phyloP scores from a whole-genome alignment of 208 protist genomes.

The Crithidia fasciculata region DNA sequence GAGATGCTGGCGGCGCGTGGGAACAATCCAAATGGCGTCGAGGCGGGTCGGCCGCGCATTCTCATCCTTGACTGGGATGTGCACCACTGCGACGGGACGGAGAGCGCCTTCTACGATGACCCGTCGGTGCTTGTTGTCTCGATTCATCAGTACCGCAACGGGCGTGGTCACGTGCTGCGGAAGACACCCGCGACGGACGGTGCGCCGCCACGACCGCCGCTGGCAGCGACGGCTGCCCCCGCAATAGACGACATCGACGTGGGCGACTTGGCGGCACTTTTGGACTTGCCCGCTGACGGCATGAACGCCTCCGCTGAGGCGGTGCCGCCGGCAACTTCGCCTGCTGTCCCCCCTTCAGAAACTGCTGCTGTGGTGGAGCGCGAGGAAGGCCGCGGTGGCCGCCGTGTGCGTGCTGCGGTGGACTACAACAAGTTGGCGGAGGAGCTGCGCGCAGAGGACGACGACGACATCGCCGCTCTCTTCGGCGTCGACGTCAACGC shows the following conservation, averaged over 20 bases:
- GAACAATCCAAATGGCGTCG: not conserved
- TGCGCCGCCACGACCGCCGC: not conserved
- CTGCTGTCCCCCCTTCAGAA: not conserved
- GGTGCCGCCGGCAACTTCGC: not conserved
- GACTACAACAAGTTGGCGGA: constrained; percentile 75
- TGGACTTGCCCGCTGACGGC: constrained; percentile 6
- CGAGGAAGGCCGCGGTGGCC: not conserved
- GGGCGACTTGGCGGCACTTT: constrained; percentile 27
- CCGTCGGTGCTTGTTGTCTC: constrained; percentile 92
- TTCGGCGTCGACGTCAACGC: constrained; percentile 45
- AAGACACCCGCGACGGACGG: constrained; percentile 27
- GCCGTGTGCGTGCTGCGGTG: constrained; percentile 39
- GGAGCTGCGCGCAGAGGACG: constrained; percentile 47
- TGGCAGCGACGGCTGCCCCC: not conserved
- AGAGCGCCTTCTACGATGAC: constrained; percentile 93
- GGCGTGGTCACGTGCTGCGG: constrained; percentile 67
- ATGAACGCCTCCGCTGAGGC: not conserved
- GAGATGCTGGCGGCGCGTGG: constrained; percentile 17
- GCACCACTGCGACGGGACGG: constrained; percentile 96
- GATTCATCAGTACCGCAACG: constrained; percentile 91
- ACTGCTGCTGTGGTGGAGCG: not conserved
- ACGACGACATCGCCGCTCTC: constrained; percentile 53
- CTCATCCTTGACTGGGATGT: constrained; percentile 96
- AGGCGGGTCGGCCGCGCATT: constrained; percentile 44
- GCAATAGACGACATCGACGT: constrained; percentile 21